Percentiles rank a stretch among this genome's conserved stretches.
phyloP scores from a whole-genome alignment of 2,329 filamentous ascomycete species.

The Xylaria sp. region DNA sequence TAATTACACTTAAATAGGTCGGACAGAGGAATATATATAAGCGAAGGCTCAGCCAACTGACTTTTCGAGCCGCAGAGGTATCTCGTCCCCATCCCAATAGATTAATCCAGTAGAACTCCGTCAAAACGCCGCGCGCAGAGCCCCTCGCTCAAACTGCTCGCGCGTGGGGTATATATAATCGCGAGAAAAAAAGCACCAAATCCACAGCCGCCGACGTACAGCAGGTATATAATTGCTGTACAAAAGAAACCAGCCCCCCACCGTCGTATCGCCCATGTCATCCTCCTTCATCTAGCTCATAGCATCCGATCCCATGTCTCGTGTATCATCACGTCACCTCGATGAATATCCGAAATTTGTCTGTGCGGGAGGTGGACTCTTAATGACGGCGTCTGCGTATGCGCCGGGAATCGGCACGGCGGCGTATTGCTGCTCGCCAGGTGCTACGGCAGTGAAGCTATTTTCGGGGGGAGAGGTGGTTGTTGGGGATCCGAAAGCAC shows the following conservation, averaged over 20 bases:
- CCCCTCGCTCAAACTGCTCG: constrained; percentile 27
- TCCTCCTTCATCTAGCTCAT: constrained; percentile 15
- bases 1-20: constrained; percentile 29
- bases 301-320: neutral
- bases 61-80: constrained; percentile 25
- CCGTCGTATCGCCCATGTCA: constrained; percentile 3
- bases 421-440: constrained; percentile 86
- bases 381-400: constrained; percentile 70
- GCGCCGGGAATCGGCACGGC: constrained; percentile 89
- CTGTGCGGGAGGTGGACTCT: constrained; percentile 61
- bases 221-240: constrained; percentile 5
- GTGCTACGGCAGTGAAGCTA: constrained; percentile 66
- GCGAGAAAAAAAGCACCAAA: constrained; percentile 25
- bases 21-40: constrained; percentile 24
- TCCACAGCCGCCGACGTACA: constrained; percentile 15
- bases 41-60: constrained; percentile 24
- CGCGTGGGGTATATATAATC: constrained; percentile 34
- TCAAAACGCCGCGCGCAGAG: constrained; percentile 32
- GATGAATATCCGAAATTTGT: constrained; percentile 55
- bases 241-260: constrained; percentile 10
- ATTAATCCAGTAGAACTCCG: constrained; percentile 28
- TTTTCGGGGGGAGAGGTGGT: constrained; percentile 52
- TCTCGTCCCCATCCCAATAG: constrained; percentile 30
- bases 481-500: constrained; percentile 67
- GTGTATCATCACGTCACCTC: constrained; percentile 40